Evolutionary conservation across 2,329 filamentous ascomycete genomes (phyloP), one percentile per base, ranked within the genome.

Genomic region (Neonectria neomacrospora): DNA sequence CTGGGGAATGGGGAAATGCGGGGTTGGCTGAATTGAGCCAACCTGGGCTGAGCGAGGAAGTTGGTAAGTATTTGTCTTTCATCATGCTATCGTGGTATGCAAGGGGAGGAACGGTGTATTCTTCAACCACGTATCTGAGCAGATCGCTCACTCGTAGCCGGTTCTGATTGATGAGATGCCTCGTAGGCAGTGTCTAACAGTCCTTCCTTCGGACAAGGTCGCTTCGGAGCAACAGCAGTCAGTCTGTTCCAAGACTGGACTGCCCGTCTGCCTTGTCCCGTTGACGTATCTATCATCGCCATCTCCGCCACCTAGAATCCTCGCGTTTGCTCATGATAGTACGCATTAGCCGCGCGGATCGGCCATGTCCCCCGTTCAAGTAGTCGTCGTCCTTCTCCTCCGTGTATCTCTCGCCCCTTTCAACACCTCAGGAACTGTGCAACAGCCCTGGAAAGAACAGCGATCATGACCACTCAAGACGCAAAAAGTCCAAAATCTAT

Each of bases 1-100:
- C 71, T 71, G 71, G 71, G 37, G 37, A 39, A 39, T 39, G 37
- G 37, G 71, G 69, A 61, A 73, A 73, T 71, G 68, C 65, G 71
- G 71, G 71, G 67, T 63, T 52, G n/a, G n/a, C 45, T 48, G 26
- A 28, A 48, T 48, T 22, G 22, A 28, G 44, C 23, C 22, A 26
- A 26, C 12, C 6, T 16, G 22, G 11, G 20, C 42, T n/a, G 14
- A 3, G n/a, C n/a, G 16, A 11, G 22, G 12, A 47, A 11, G 16
- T n/a, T 1, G 5, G 16, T n/a, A n/a, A n/a, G n/a, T n/a, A n/a
- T n/a, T 32, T 32, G 26, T n/a, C 30, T 5, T 23, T 14, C 41
- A 12, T 18, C 41, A 39, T 58, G 39, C 16, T 44, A 9, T 30
- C 28, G 9, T 30, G 28, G 5, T 16, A 11, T 52, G 7, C 11